A percentile compares a stretch with the other conserved stretches of the same genome.
Conservation (phyloP, 345 rosid species). For the Eucalyptus brandiana region DNA sequence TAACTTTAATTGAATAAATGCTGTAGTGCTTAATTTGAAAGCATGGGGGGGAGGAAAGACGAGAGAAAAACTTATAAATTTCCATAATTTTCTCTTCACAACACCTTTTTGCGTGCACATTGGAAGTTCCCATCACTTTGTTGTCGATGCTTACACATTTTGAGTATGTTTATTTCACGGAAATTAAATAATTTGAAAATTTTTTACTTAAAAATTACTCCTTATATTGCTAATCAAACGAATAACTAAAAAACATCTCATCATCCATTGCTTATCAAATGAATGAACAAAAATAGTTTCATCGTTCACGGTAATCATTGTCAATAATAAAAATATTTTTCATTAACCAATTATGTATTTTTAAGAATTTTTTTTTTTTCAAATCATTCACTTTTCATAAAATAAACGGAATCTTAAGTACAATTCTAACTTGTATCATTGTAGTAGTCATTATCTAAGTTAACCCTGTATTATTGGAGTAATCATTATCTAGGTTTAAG, state of each 20-base stretch:
- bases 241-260: rapidly evolving
- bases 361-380: too few relatives aligned
- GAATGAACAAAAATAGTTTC: too few relatives aligned
- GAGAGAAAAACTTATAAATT: not conserved
- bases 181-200: rapidly evolving
- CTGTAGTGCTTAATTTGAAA: not conserved
- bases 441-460: not conserved
- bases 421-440: not conserved
- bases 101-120: not conserved
- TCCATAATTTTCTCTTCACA: not conserved
- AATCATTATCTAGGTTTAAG: not conserved
- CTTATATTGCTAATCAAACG: rapidly evolving
- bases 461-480: rapidly evolving
- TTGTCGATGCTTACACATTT: not conserved
- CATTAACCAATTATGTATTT: too few relatives aligned
- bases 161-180: rapidly evolving
- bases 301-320: too few relatives aligned
- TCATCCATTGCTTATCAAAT: not conserved
- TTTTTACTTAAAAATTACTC: rapidly evolving
- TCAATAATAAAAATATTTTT: not conserved
- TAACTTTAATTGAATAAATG: not conserved
- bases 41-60: not conserved
- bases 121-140: not conserved
- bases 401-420: not conserved
- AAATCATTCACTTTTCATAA: rapidly evolving